Base-by-base conservation (phyloP, 768 basidiomycete genomes). In the Scleroderma bovista region DNA sequence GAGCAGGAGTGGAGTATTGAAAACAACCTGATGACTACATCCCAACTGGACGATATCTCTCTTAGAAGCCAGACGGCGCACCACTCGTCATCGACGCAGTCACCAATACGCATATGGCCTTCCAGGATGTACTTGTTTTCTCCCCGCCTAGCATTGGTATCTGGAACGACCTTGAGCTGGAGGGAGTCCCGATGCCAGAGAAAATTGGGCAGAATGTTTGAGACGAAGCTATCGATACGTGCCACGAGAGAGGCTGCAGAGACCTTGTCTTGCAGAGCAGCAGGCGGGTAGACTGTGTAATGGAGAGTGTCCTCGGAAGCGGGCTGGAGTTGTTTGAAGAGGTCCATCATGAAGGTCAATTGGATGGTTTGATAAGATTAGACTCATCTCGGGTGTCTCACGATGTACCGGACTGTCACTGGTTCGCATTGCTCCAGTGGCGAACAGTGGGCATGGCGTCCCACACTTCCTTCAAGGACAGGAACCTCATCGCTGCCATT, bases 41-140 rank as follows among this genome's bases (percentile, higher is more conserved):
- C 86, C 86, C 87, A 94, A 53, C 80, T 81, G 36, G 74, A 69
- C 53, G 83, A 86, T 50, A 95, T 74, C 66, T 90, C 79, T 58
- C 75, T 78, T 51, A 98, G 70, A 42, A 98, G 72, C 90, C 91
- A 98, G 16, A 97, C 93, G 13, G 80, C 76, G 63, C 84, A 86
- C 96, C 96, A 99, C 68, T 99, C 96, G 60, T 99, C 96, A 66
- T 99, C 94, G n/a, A 98, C 79, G 46, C 84, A 88, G 68, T 99
- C 96, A 3, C 96, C 95, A 20, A 98, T 88, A 40, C 93, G 75
- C 84, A 94, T 89, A 40, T 75, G 72, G 9, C 94, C 93, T 60
- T 92, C 84, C 1, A 97, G 68, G 37, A 83, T 70, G 70, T 78
- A 84, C n/a, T 66, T 72, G 13, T 66, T 59, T 39, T 58, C 57